Evolutionary conservation across 352 stramenopile species (phyloP).

Genomic region (Globisporangium paroecandrum): DNA sequence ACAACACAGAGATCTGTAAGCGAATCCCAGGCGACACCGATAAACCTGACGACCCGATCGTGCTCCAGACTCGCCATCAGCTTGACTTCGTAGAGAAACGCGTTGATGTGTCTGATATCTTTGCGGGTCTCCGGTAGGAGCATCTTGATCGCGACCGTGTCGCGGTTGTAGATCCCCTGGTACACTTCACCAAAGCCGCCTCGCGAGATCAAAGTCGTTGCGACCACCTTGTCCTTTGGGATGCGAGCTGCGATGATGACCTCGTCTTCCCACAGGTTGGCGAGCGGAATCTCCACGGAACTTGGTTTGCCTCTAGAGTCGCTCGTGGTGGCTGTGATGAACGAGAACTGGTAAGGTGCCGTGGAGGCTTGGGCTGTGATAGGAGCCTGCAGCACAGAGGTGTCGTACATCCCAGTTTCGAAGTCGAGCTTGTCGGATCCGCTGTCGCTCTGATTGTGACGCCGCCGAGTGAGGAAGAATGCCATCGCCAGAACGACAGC

Average conservation of each 20-base stretch:
- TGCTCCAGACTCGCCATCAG: slow-evolving; percentile 41
- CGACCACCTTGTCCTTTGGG: slow-evolving; percentile 27
- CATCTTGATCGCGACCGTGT: slow-evolving; percentile 44
- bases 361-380: neutral
- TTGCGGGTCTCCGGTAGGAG: slow-evolving; percentile 27
- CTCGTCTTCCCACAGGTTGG: slow-evolving; percentile 33
- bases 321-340: neutral
- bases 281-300: neutral
- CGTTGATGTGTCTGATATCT: slow-evolving; percentile 28
- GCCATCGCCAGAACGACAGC: neutral
- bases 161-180: slow-evolving; percentile 27
- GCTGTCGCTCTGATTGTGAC: neutral
- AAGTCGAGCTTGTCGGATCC: neutral
- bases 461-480: neutral
- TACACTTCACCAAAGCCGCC: slow-evolving; percentile 48
- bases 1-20: slow-evolving; percentile 38
- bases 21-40: slow-evolving; percentile 54
- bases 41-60: slow-evolving; percentile 32
- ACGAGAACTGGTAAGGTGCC: neutral
- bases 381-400: neutral
- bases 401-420: neutral
- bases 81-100: slow-evolving; percentile 43
- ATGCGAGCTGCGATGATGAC: slow-evolving; percentile 32
- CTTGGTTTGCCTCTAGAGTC: neutral
- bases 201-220: slow-evolving; percentile 22